Evolutionary conservation across 192 early-diverging fungal species (phyloP).

Genomic region (Diversispora epigaea): DNA sequence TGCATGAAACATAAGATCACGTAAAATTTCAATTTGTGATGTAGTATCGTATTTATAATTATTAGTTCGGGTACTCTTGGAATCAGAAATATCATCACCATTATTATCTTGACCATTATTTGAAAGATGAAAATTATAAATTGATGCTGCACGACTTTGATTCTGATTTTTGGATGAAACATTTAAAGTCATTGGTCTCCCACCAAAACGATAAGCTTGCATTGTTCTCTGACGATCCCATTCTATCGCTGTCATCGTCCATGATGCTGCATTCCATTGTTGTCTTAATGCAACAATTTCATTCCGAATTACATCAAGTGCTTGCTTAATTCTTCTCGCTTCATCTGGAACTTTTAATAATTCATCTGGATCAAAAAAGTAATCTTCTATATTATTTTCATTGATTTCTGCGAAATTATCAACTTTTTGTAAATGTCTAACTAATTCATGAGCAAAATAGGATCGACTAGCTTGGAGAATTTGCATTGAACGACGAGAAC

Average conservation of each 20-base stretch:
- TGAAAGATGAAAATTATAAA: slow-evolving; percentile 15
- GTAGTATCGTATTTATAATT: slow-evolving; percentile 7
- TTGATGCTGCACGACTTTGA: slow-evolving; percentile 16
- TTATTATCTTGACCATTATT: too few species aligned
- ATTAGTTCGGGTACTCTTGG: background rate
- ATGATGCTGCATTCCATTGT: slow-evolving; percentile 32
- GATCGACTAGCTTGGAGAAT: slow-evolving; percentile 24
- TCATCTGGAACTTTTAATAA: slow-evolving; percentile 26
- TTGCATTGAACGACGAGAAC: slow-evolving; percentile 34
- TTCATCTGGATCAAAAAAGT: slow-evolving; percentile 30
- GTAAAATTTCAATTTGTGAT: slow-evolving; percentile 26
- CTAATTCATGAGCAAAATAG: slow-evolving; percentile 26
- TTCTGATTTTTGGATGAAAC: background rate
- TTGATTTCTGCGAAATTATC: slow-evolving; percentile 28
- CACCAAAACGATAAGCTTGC: slow-evolving; percentile 32
- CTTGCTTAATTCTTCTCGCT: slow-evolving; percentile 21
- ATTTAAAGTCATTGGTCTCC: slow-evolving; percentile 12
- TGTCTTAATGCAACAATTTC: slow-evolving; percentile 26
- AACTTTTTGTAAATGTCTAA: slow-evolving; percentile 8
- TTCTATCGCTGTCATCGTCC: slow-evolving; percentile 33
- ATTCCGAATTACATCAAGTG: slow-evolving; percentile 22
- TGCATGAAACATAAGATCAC: slow-evolving; percentile 19
- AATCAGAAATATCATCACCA: background rate
- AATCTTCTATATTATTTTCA: slow-evolving; percentile 32
- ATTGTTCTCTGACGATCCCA: slow-evolving; percentile 36